These are phyloP conservation scores for Chlamydomonas applanata DNA, from an alignment of 139 green algal genomes.

Conservation along the genomic window DNA sequence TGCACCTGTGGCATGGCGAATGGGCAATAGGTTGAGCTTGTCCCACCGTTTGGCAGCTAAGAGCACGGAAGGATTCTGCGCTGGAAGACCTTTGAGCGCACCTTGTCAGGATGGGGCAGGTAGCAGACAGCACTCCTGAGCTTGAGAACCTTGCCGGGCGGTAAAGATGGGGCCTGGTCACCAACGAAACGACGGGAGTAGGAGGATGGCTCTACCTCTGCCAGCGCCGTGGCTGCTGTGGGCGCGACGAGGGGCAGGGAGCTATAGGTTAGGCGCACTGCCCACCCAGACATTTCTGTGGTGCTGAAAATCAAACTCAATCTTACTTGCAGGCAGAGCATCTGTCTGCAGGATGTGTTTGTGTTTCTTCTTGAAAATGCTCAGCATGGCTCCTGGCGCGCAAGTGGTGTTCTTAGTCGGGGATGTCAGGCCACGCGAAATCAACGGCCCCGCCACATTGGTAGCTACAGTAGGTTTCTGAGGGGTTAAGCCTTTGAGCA, in stretches of 20 bases:
- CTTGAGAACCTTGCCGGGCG: conserved; percentile 27
- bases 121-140: conserved; percentile 42
- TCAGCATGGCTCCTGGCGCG: neutral
- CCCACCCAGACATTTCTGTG: neutral
- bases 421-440: too few relatives aligned
- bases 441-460: too few relatives aligned
- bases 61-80: neutral
- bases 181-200: neutral
- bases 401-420: too few relatives aligned
- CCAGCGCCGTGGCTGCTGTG: neutral
- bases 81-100: neutral
- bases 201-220: neutral
- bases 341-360: neutral
- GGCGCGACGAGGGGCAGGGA: neutral
- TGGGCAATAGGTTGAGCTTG: neutral
- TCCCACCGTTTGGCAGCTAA: neutral
- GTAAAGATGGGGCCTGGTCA: neutral
- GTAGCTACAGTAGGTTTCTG: too few relatives aligned
- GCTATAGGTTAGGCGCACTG: neutral
- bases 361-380: neutral
- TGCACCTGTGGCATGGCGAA: conserved; percentile 33
- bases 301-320: neutral
- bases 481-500: too few relatives aligned
- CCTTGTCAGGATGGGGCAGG: conserved; percentile 82
- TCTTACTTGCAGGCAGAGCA: neutral